A percentile compares a stretch with the other conserved stretches of the same genome.
Evolutionary conservation across 2,329 filamentous ascomycete species (phyloP).

Genomic region (Diplodia corticola): DNA sequence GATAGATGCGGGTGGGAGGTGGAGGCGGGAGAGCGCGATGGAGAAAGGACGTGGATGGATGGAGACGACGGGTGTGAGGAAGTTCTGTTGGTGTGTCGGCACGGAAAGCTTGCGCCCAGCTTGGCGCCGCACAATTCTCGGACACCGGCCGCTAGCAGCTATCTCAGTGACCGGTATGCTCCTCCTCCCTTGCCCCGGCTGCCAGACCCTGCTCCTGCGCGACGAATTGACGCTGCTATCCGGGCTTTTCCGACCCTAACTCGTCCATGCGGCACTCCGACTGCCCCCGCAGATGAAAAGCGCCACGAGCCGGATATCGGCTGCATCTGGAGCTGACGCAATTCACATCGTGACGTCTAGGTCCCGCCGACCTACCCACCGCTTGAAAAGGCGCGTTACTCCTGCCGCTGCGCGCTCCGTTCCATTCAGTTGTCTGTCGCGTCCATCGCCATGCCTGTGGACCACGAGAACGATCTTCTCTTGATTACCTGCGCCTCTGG

Average conservation of each 20-base stretch:
- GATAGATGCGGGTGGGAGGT: conserved; percentile 30
- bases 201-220: not conserved
- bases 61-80: conserved; percentile 22
- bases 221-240: not conserved
- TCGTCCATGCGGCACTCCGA: not conserved
- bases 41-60: conserved; percentile 30
- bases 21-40: conserved; percentile 26
- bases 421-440: conserved; percentile 24
- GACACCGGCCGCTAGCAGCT: conserved; percentile 3
- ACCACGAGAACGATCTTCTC: conserved; percentile 35
- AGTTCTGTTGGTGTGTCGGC: conserved; percentile 18
- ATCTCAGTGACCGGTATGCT: not conserved
- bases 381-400: not conserved
- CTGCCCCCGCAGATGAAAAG: not conserved
- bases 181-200: not conserved
- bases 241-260: not conserved
- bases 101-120: conserved; percentile 21
- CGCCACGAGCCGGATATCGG: no score
- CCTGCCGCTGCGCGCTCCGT: not conserved
- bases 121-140: conserved; percentile 23
- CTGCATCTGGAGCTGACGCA: not conserved
- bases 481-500: conserved; percentile 43
- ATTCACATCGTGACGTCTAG: not conserved
- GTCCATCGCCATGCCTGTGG: conserved; percentile 26
- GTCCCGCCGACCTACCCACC: no score